These are phyloP conservation scores for Boletus sp. DNA, from an alignment of 1,284 basidiomycete species.

Conservation along the genomic window DNA sequence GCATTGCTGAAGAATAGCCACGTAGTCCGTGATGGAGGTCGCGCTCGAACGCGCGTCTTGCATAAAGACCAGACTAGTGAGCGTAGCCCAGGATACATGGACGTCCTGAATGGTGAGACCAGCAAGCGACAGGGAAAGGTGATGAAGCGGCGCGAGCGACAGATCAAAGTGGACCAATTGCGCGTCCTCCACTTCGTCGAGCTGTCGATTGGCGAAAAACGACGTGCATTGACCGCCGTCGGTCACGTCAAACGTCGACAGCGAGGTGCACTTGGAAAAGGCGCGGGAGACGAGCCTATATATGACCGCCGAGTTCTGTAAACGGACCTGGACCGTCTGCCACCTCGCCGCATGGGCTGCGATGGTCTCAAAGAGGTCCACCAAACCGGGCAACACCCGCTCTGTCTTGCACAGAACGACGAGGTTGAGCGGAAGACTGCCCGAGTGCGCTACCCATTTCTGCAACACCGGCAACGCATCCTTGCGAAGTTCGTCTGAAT, in stretches of 20 bases:
- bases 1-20: conserved; percentile 20
- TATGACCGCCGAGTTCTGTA: conserved; percentile 21
- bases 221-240: conserved; percentile 21
- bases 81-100: conserved; percentile 14
- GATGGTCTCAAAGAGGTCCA: conserved; percentile 21
- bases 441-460: conserved; percentile 26
- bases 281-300: conserved; percentile 8
- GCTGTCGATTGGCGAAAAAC: conserved; percentile 2
- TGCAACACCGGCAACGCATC: conserved; percentile 21
- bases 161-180: conserved; percentile 17
- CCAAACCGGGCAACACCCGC: conserved; percentile 22
- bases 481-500: conserved; percentile 20
- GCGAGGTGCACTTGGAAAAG: conserved; percentile 14
- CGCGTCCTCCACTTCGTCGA: background rate
- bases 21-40: conserved; percentile 25
- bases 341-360: conserved; percentile 19
- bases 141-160: conserved; percentile 15
- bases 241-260: conserved; percentile 23
- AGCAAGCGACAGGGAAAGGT: conserved; percentile 22
- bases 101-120: conserved; percentile 20
- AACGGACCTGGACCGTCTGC: conserved; percentile 22
- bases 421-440: conserved; percentile 23
- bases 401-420: conserved; percentile 23
- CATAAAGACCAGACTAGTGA: conserved; percentile 28
- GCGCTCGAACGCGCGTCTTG: conserved; percentile 23